Conservation (phyloP, 805 yeast species). For the Wickerhamiella domercqiae region DNA sequence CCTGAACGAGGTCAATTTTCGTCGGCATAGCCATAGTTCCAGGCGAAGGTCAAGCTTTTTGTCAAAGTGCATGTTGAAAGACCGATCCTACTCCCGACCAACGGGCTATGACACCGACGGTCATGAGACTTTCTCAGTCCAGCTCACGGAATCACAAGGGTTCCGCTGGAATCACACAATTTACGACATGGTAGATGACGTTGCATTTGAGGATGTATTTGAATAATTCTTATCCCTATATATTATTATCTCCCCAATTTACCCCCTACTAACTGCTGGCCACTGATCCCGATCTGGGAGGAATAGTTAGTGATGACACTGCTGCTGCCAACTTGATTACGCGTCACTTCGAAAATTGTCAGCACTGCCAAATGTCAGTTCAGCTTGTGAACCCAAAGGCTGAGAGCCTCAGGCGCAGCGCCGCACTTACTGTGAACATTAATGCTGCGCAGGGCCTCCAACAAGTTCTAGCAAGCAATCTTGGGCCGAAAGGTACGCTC, state of each 20-base stretch:
- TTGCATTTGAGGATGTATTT: constrained; percentile 2
- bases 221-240: background rate
- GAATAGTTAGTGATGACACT: background rate
- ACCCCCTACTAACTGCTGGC: no score
- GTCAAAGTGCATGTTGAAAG: constrained; percentile 9
- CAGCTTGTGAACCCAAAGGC: constrained; percentile 95
- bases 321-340: background rate
- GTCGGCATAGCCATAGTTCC: no score
- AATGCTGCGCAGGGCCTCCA: constrained; percentile 96
- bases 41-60: constrained; percentile 7
- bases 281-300: no score
- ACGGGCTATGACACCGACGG: constrained; percentile 9
- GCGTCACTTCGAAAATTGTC: background rate
- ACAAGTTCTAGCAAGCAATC: constrained; percentile 74
- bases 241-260: background rate
- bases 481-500: constrained; percentile 94
- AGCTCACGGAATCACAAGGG: constrained; percentile 11
- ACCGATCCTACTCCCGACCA: constrained; percentile 3
- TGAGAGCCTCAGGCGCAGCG: constrained; percentile 87
- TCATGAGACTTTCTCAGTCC: constrained; percentile 4
- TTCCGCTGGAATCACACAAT: constrained; percentile 9
- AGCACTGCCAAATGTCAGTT: constrained; percentile 23
- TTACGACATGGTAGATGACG: constrained; percentile 5
- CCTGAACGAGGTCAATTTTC: no score
- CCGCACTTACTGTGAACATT: constrained; percentile 88